These are phyloP conservation scores for Diutina neorugosa DNA, from an alignment of 1,139 yeast species.

Conservation along the genomic window DNA sequence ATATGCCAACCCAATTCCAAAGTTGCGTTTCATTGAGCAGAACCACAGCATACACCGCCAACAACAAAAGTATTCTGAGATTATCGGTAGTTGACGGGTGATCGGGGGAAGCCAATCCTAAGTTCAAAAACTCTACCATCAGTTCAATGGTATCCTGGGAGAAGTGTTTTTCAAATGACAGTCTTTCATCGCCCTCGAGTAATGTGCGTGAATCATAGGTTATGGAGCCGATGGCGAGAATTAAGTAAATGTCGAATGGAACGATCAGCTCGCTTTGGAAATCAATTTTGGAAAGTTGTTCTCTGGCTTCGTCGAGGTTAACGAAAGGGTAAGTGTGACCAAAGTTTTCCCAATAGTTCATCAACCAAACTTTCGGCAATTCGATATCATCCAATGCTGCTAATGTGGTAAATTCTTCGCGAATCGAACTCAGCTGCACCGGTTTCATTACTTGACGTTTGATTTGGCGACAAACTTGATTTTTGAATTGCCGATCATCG, in stretches of 20 bases:
- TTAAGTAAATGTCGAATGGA: conserved; percentile 24
- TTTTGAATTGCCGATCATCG: neutral
- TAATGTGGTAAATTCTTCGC: conserved; percentile 27
- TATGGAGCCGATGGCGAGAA: conserved; percentile 29
- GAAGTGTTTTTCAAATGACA: neutral
- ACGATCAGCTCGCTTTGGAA: conserved; percentile 26
- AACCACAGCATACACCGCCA: conserved; percentile 20
- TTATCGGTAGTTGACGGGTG: conserved; percentile 12
- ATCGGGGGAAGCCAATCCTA: conserved; percentile 12
- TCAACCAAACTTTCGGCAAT: conserved; percentile 20
- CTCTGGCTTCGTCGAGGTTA: conserved; percentile 13
- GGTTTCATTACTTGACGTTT: neutral
- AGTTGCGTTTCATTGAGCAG: conserved; percentile 17
- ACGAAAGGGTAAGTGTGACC: conserved; percentile 26
- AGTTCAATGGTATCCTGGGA: conserved; percentile 16
- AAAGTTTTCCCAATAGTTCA: conserved; percentile 27
- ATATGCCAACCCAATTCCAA: conserved; percentile 26
- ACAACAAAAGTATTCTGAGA: conserved; percentile 15
- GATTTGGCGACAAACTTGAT: neutral
- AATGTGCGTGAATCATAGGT: conserved; percentile 19
- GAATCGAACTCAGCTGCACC: neutral
- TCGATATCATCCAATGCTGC: conserved; percentile 17
- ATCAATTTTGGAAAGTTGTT: conserved; percentile 15
- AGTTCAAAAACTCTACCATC: conserved; percentile 23
- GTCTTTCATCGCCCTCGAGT: neutral